Evolutionary conservation across 2,329 filamentous ascomycete genomes (phyloP).

Genomic region (Colletotrichum chrysophilum): DNA sequence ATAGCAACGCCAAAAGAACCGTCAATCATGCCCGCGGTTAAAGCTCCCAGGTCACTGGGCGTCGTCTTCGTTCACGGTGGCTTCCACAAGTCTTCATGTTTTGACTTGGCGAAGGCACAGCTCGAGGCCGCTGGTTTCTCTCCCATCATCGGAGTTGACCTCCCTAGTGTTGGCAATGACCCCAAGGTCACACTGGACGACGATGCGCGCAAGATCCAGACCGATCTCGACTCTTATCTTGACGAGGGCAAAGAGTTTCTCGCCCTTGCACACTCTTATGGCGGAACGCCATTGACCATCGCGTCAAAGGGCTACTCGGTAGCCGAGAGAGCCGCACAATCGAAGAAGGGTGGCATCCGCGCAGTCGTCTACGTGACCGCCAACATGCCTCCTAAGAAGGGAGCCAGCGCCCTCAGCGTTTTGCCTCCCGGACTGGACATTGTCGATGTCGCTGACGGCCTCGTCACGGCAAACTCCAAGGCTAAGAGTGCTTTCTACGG

Average conservation of each 20-base stretch:
- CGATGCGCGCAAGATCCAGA: not conserved
- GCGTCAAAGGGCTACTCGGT: not conserved
- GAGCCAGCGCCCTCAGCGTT: not conserved
- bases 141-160: not conserved
- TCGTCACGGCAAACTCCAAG: not conserved
- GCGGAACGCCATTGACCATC: not conserved
- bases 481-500: slow-evolving; percentile 7
- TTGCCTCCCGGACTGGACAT: not conserved
- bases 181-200: not conserved
- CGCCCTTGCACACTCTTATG: slow-evolving; percentile 1
- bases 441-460: not conserved
- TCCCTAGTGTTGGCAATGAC: not conserved
- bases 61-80: not conserved
- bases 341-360: not conserved
- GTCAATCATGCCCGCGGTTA: not conserved
- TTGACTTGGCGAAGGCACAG: not conserved
- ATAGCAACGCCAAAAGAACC: not conserved
- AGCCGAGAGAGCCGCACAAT: not conserved
- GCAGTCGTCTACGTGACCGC: not conserved
- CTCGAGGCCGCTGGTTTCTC: not conserved
- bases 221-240: not conserved
- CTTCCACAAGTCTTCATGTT: not conserved
- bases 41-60: not conserved
- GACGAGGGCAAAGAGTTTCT: slow-evolving; percentile 1
- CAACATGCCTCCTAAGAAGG: not conserved